These are phyloP conservation scores for Sporothrix inflata DNA, from an alignment of 2,329 filamentous ascomycete species.

Conservation along the genomic window DNA sequence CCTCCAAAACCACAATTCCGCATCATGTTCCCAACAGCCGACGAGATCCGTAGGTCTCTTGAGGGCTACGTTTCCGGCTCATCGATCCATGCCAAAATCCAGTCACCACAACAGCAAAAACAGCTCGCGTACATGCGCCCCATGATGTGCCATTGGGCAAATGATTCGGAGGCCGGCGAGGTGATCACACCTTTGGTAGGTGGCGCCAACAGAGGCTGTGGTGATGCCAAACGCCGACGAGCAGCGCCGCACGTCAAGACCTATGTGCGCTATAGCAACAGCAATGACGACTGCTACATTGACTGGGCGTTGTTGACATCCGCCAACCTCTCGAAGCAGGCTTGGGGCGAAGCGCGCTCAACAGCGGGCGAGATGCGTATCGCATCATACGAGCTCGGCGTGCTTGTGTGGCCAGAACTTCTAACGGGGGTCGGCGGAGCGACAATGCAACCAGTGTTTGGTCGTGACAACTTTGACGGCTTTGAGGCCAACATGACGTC, in stretches of 20 bases:
- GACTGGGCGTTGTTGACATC: conserved; percentile 88
- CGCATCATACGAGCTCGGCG: conserved; percentile 81
- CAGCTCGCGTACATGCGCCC: conserved; percentile 74
- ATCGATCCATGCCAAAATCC: conserved; percentile 81
- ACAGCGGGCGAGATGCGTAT: conserved; percentile 66
- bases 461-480: conserved; percentile 55
- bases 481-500: neutral
- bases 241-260: conserved; percentile 91
- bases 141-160: conserved; percentile 75
- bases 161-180: conserved; percentile 52
- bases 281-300: conserved; percentile 47
- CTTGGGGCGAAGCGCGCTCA: conserved; percentile 73
- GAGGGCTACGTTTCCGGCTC: conserved; percentile 77
- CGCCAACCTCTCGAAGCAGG: conserved; percentile 89
- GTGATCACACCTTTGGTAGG: neutral
- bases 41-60: conserved; percentile 75
- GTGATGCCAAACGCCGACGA: conserved; percentile 54
- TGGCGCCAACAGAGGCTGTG: conserved; percentile 50
- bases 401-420: conserved; percentile 76
- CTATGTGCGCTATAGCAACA: conserved; percentile 64
- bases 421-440: conserved; percentile 49
- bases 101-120: conserved; percentile 69
- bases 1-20: conserved; percentile 57
- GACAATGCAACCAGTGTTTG: conserved; percentile 71
- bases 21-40: conserved; percentile 78